phyloP scores from a whole-genome alignment of 2,329 filamentous ascomycete genomes.

The Botryotinia globosa region DNA sequence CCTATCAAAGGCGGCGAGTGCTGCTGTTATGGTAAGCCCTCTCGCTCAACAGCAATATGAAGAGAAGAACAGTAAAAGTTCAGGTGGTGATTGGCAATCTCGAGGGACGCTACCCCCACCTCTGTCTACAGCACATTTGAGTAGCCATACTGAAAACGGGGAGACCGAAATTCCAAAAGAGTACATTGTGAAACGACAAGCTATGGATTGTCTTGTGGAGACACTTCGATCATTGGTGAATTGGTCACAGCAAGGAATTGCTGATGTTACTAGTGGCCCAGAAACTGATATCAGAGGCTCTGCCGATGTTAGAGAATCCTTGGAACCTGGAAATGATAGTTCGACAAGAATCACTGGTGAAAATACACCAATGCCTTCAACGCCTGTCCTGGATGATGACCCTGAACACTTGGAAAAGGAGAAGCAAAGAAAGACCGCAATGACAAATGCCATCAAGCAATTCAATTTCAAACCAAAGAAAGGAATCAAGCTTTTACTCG shows the following conservation, averaged over 20 bases:
- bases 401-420: constrained; percentile 91
- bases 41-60: constrained; percentile 83
- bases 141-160: constrained; percentile 48
- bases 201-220: constrained; percentile 84
- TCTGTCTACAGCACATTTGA: constrained; percentile 55
- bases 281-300: constrained; percentile 55
- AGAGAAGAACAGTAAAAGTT: constrained; percentile 62
- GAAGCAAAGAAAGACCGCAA: constrained; percentile 88
- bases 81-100: constrained; percentile 76
- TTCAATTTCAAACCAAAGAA: constrained; percentile 99
- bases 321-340: constrained; percentile 67
- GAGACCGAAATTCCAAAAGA: constrained; percentile 80
- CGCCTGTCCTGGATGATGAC: constrained; percentile 78
- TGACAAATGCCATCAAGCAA: constrained; percentile 81
- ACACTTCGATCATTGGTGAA: constrained; percentile 86
- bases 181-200: constrained; percentile 86
- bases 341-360: constrained; percentile 57
- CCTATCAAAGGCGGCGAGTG: constrained; percentile 80
- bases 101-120: constrained; percentile 83
- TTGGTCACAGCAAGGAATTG: constrained; percentile 70
- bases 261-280: constrained; percentile 56
- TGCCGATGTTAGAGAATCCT: constrained; percentile 63
- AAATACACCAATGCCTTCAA: constrained; percentile 59
- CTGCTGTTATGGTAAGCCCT: constrained; percentile 70
- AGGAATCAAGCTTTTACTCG: constrained; percentile 78